Evolutionary conservation across 176 grass and related monocot genomes (phyloP), one percentile per base, ranked within the genome.

Genomic region (Carex kokanica): DNA sequence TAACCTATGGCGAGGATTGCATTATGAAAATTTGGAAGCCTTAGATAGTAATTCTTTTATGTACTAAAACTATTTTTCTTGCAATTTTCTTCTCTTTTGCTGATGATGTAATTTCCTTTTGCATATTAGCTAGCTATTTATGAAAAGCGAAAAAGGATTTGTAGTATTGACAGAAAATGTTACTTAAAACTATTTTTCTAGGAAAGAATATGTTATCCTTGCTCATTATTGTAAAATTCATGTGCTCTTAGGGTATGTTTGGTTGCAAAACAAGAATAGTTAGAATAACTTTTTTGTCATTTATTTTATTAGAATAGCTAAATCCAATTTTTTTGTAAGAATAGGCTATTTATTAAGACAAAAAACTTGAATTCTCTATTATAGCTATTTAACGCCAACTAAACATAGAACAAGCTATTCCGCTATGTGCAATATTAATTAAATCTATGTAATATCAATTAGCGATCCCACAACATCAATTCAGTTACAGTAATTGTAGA

Each of bases 1-100:
- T 92, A 68, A 93, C 96, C 11, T 90, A 90, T 59, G 91, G 89
- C 0, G 96, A 95, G 90, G 96, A 99, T 88, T 95, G 96, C 85
- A 86, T 20, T 69, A 81, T 95, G 96, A 99, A 99, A 84, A 95
- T 95, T 86, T 95, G 96, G 96, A 95, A 93, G 86, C 93, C 97
- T 80, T 99, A 81, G 84, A 24, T 56, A 40, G 1, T 57, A 34
- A 9, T 78, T 74, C 10, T 40, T 61, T 65, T 6, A 40, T 84
- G 43, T 65, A 51, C 21, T 29, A 24, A 71, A 41, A 29, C 25
- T 73, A 87, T 55, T 88, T 67, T 43, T 32, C 55, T 32, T 24
- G 20, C 27, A 57, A 56, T 87, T n/a, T 64, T 78, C 29, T 43
- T 84, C 17, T 74, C 5, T 51, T 45, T 51, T 66, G 18, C 87